These are phyloP conservation scores for Salvia sclarea DNA, from an alignment of 305 asterid species.

Conservation along the genomic window DNA sequence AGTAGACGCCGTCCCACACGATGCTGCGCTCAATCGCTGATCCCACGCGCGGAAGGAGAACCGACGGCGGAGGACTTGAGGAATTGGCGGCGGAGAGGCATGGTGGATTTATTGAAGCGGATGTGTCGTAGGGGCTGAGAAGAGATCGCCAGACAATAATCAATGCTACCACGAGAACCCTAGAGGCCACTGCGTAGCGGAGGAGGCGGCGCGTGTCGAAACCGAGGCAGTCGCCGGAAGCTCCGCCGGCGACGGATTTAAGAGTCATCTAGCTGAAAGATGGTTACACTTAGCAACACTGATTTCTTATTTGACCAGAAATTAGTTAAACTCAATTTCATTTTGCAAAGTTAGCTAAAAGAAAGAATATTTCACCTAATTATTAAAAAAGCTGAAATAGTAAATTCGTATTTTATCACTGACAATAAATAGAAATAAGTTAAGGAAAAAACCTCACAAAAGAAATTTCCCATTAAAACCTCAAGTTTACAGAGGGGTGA, in stretches of 20 bases:
- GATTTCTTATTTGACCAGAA: neutral
- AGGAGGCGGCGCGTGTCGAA: slow-evolving; percentile 41
- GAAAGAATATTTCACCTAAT: too few species aligned
- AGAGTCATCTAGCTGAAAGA: slow-evolving; percentile 31
- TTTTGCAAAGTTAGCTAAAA: neutral
- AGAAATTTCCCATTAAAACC: neutral
- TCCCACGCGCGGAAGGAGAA: slow-evolving; percentile 56
- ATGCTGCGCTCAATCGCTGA: slow-evolving; percentile 69
- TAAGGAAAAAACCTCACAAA: neutral
- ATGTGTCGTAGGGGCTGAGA: slow-evolving; percentile 83
- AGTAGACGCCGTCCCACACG: slow-evolving; percentile 95
- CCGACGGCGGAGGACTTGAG: slow-evolving; percentile 35
- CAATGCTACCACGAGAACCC: slow-evolving; percentile 48
- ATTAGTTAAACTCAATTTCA: neutral
- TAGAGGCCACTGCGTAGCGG: slow-evolving; percentile 54
- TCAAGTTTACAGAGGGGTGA: neutral
- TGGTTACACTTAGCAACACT: neutral
- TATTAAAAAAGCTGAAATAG: too few species aligned
- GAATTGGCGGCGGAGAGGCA: slow-evolving; percentile 54
- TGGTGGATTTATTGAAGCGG: slow-evolving; percentile 75
- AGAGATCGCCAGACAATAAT: slow-evolving; percentile 71
- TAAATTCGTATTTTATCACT: too few species aligned
- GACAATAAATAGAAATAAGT: neutral
- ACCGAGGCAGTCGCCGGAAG: slow-evolving; percentile 25
- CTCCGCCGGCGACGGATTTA: slow-evolving; percentile 23